Evolutionary conservation across 1,284 basidiomycete species (phyloP).

Genomic region (Cutaneotrichosporon sp.): DNA sequence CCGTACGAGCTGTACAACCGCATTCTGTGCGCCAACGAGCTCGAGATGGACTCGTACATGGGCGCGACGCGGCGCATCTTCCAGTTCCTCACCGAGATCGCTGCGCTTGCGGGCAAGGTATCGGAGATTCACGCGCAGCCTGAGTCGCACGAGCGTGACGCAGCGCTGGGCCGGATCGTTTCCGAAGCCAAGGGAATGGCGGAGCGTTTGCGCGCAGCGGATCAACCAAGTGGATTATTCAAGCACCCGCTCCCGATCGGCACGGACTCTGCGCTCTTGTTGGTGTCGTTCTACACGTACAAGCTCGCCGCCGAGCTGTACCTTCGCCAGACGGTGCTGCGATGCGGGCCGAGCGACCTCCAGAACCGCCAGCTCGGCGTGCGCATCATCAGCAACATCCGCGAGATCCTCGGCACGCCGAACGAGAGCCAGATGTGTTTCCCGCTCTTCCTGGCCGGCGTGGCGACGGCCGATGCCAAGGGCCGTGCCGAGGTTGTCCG

Average conservation of each 20-base stretch:
- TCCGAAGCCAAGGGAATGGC: slow-evolving; percentile 16
- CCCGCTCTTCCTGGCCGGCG: slow-evolving; percentile 41
- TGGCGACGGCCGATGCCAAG: slow-evolving; percentile 29
- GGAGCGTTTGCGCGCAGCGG: slow-evolving; percentile 12
- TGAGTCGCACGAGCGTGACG: slow-evolving; percentile 12
- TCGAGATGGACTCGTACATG: slow-evolving; percentile 37
- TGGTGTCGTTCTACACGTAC: slow-evolving; percentile 40
- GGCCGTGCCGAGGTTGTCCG: slow-evolving; percentile 28
- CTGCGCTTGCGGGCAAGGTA: slow-evolving; percentile 28
- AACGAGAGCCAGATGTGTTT: slow-evolving; percentile 42
- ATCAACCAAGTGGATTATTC: slow-evolving; percentile 19
- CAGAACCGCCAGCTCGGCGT: slow-evolving; percentile 33
- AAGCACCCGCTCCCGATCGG: slow-evolving; percentile 22
- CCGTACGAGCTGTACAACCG: slow-evolving; percentile 32
- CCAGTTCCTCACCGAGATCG: slow-evolving; percentile 35
- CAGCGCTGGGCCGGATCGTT: slow-evolving; percentile 10
- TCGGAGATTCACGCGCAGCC: slow-evolving; percentile 12
- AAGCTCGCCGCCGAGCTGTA: slow-evolving; percentile 38
- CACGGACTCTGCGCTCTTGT: slow-evolving; percentile 22
- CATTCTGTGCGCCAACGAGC: slow-evolving; percentile 27
- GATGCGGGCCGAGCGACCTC: slow-evolving; percentile 28
- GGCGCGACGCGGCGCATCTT: slow-evolving; percentile 33
- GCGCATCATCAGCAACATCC: slow-evolving; percentile 34
- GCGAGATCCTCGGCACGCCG: slow-evolving; percentile 34
- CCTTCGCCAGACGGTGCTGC: slow-evolving; percentile 36